Percentiles rank a stretch among this genome's conserved stretches.
Evolutionary conservation across 208 protist species (phyloP).

Genomic region (Leishmania braziliensis): DNA sequence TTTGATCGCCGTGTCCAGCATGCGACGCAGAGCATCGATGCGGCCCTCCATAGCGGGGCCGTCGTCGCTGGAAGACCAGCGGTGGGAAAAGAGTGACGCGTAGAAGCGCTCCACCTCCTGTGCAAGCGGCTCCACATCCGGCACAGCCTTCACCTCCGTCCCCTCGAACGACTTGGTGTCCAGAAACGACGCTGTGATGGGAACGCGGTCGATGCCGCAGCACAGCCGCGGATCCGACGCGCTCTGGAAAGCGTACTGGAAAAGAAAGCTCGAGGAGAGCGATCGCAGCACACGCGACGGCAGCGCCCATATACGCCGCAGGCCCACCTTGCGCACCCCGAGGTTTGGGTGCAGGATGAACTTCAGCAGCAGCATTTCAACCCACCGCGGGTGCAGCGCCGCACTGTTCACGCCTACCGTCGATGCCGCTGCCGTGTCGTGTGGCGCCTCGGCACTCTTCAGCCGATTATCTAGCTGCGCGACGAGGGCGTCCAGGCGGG

Average conservation of each 20-base stretch:
- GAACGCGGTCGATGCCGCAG: slow-evolving; percentile 69
- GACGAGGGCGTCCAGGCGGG: slow-evolving; percentile 69
- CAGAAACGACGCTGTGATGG: slow-evolving; percentile 56
- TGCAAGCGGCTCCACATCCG: slow-evolving; percentile 42
- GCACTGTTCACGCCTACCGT: not conserved
- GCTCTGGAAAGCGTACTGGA: slow-evolving; percentile 48
- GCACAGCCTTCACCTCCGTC: slow-evolving; percentile 47
- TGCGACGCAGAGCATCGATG: slow-evolving; percentile 45
- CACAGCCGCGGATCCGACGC: slow-evolving; percentile 74
- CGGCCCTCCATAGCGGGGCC: slow-evolving; percentile 22
- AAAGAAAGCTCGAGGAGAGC: slow-evolving; percentile 70
- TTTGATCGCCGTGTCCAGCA: slow-evolving; percentile 34
- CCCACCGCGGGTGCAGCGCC: slow-evolving; percentile 61
- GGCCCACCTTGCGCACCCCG: slow-evolving; percentile 69
- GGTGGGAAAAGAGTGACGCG: slow-evolving; percentile 44
- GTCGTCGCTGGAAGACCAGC: slow-evolving; percentile 7
- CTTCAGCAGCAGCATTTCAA: slow-evolving; percentile 85
- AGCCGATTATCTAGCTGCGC: slow-evolving; percentile 32
- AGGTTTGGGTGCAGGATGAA: slow-evolving; percentile 80
- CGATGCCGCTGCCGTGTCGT: not conserved
- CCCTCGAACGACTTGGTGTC: slow-evolving; percentile 76
- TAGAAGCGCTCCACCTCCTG: slow-evolving; percentile 84
- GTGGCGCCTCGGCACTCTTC: not conserved
- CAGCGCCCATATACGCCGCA: slow-evolving; percentile 65
- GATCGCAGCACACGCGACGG: slow-evolving; percentile 41